These are phyloP conservation scores for Schoenoplectus triqueter DNA, from an alignment of 202 grass and related monocot species.

Conservation along the genomic window DNA sequence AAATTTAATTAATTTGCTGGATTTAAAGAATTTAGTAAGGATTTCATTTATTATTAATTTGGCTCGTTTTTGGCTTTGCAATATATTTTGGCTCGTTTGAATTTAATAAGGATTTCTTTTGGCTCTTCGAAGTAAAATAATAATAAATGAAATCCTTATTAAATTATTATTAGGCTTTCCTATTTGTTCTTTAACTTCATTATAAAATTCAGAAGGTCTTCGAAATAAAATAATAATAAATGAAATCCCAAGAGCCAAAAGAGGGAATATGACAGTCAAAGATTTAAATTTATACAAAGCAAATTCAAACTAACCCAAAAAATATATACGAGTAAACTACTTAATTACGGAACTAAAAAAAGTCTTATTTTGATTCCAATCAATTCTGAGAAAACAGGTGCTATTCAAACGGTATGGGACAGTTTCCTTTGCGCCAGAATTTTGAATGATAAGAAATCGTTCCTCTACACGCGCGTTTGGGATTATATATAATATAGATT, in stretches of 20 bases:
- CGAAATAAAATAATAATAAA: not conserved
- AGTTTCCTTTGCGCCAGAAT: not conserved
- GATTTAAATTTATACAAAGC: not conserved
- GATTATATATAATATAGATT: not conserved
- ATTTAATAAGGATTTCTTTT: too few relatives aligned
- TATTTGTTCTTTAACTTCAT: not conserved
- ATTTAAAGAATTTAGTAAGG: too few relatives aligned
- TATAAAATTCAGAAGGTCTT: not conserved
- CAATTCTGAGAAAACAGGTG: not conserved
- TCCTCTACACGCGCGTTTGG: too few relatives aligned
- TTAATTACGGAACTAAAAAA: not conserved
- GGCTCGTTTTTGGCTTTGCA: too few relatives aligned
- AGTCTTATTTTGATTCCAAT: not conserved
- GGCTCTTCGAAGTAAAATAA: too few relatives aligned
- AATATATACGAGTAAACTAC: not conserved
- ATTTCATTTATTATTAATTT: too few relatives aligned
- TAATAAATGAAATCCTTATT: too few relatives aligned
- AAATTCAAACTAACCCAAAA: not conserved
- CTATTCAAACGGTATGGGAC: not conserved
- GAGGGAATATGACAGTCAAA: not conserved
- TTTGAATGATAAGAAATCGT: not conserved
- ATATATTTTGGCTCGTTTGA: too few relatives aligned
- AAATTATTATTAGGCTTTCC: not conserved
- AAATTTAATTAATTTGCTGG: too few relatives aligned
- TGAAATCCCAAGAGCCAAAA: not conserved